Evolutionary conservation across 768 basidiomycete genomes (phyloP).

Genomic region (Termitomyces sp.): DNA sequence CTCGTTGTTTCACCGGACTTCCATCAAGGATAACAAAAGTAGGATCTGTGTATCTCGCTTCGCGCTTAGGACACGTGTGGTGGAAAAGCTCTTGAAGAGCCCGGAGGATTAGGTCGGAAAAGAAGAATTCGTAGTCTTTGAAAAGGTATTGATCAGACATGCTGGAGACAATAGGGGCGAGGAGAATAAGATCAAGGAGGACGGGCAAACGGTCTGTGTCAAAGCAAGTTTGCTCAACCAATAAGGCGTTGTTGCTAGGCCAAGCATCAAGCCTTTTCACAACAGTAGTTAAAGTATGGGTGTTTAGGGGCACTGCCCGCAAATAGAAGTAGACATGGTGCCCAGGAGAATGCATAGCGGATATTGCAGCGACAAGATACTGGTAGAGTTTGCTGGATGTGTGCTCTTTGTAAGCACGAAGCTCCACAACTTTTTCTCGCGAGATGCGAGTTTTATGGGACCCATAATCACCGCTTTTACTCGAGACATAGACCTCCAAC

Average conservation of each 20-base stretch:
- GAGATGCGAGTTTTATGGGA: not conserved
- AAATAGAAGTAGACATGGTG: conserved; percentile 3
- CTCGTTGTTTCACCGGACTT: not conserved
- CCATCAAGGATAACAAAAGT: conserved; percentile 7
- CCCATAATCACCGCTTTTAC: not conserved
- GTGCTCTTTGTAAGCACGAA: conserved; percentile 4
- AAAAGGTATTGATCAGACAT: not conserved
- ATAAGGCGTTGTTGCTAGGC: not conserved
- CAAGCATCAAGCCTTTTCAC: conserved; percentile 5
- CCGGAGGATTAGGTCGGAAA: conserved; percentile 5
- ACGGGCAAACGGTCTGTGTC: not conserved
- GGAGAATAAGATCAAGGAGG: conserved; percentile 9
- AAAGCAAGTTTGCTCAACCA: conserved; percentile 8
- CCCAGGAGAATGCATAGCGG: not conserved
- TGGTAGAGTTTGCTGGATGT: not conserved
- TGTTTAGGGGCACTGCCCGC: not conserved
- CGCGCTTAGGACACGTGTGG: not conserved
- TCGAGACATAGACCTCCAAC: conserved; percentile 1
- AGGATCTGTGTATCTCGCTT: conserved; percentile 4
- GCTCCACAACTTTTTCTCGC: conserved; percentile 3
- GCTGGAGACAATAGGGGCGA: conserved; percentile 1
- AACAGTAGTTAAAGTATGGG: conserved; percentile 1
- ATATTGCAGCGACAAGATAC: conserved; percentile 5
- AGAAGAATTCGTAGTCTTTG: conserved; percentile 7
- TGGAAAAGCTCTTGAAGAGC: conserved; percentile 7